Evolutionary conservation across 495 filamentous ascomycete species (phyloP).

Genomic region (Lasiosphaeriaceae sp.): DNA sequence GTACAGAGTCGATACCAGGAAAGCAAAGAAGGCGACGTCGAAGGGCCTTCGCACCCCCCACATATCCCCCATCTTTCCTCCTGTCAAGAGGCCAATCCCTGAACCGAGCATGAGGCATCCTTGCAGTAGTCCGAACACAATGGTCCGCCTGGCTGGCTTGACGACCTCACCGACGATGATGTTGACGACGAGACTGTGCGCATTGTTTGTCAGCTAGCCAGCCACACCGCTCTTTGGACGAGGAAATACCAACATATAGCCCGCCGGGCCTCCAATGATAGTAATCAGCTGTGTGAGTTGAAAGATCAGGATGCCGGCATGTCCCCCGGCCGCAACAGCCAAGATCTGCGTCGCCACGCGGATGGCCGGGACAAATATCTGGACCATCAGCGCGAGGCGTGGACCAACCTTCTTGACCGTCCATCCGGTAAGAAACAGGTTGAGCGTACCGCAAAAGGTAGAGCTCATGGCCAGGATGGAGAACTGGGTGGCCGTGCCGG

Average conservation of each 20-base stretch:
- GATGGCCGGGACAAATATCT: conserved; percentile 49
- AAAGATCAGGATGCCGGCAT: conserved; percentile 50
- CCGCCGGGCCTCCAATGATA: conserved; percentile 52
- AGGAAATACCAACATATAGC: conserved; percentile 43
- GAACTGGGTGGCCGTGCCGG: conserved; percentile 51
- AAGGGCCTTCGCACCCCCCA: conserved; percentile 52
- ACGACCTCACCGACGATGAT: conserved; percentile 50
- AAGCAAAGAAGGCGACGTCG: conserved; percentile 45
- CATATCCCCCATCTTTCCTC: conserved; percentile 49
- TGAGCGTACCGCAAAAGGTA: conserved; percentile 49
- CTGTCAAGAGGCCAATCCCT: conserved; percentile 47
- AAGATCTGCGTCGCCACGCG: conserved; percentile 52
- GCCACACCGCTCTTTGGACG: too few relatives aligned
- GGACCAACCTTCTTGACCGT: conserved; percentile 53
- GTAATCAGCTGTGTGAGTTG: conserved; percentile 54
- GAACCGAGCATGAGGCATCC: conserved; percentile 55
- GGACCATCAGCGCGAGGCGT: conserved; percentile 46
- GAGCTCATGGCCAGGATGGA: conserved; percentile 49
- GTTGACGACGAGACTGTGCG: conserved; percentile 46
- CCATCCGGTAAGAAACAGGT: conserved; percentile 56
- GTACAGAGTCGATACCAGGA: conserved; percentile 39
- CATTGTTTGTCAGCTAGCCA: too few relatives aligned
- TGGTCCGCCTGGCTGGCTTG: conserved; percentile 45
- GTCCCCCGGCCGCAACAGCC: conserved; percentile 47
- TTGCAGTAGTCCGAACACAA: conserved; percentile 49